These are phyloP conservation scores for Fraxinus ornus DNA, from an alignment of 305 asterid species.

Conservation along the genomic window DNA sequence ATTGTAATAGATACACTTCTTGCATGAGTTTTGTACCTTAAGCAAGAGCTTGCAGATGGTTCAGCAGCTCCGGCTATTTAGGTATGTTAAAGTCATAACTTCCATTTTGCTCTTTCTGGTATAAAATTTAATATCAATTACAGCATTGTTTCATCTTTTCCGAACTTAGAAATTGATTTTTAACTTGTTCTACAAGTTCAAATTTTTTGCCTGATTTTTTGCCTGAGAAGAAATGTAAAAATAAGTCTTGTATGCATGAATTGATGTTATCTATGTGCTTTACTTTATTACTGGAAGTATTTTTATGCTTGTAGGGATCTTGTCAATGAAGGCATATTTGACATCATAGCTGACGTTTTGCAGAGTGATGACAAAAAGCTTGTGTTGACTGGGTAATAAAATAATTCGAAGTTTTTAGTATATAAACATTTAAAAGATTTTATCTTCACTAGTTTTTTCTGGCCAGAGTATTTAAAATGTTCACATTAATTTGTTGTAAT, in stretches of 20 bases:
- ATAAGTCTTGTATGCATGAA: not conserved
- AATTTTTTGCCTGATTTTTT: not conserved
- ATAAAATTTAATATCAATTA: not conserved
- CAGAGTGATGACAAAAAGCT: conserved; percentile 83
- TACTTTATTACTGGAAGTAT: not conserved
- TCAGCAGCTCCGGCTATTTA: conserved; percentile 81
- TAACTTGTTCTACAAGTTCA: conserved; percentile 2
- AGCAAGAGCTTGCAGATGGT: conserved; percentile 96
- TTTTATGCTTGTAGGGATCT: conserved; percentile 73
- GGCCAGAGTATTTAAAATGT: conserved; percentile 15
- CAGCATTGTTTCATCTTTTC: conserved; percentile 3
- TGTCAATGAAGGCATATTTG: conserved; percentile 85
- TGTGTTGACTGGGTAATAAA: conserved; percentile 84
- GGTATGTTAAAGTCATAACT: conserved; percentile 42
- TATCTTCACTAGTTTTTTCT: conserved; percentile 2
- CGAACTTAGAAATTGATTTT: conserved; percentile 1
- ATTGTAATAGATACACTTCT: conserved; percentile 61
- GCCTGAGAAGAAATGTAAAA: not conserved
- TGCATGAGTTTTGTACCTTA: conserved; percentile 88
- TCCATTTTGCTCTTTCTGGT: conserved; percentile 1
- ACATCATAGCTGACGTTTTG: conserved; percentile 70
- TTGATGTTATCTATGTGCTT: not conserved
- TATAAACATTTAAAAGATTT: not conserved
- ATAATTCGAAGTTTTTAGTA: conserved; percentile 22
- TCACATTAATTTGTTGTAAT: conserved; percentile 35